Conservation (phyloP, 768 basidiomycete species). For the Tylopilus vinaceipallidus region DNA sequence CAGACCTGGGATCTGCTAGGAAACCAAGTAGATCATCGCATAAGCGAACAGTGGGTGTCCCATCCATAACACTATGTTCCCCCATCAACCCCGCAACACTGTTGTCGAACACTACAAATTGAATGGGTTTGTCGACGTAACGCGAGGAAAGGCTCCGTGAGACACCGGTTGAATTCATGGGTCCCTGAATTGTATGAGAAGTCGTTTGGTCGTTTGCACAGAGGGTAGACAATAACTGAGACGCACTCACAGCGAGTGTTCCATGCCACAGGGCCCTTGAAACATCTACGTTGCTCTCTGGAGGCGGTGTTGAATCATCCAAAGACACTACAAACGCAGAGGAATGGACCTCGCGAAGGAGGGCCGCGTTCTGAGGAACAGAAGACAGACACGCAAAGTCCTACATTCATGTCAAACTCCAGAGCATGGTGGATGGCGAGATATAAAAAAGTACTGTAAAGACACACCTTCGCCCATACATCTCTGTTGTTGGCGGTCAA, state of each 20-base stretch:
- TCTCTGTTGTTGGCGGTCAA: slow-evolving; percentile 81
- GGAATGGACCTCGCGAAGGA: slow-evolving; percentile 76
- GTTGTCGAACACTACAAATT: slow-evolving; percentile 86
- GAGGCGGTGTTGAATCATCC: slow-evolving; percentile 52
- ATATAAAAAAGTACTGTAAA: neutral
- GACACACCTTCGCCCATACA: slow-evolving; percentile 77
- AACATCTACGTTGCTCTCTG: slow-evolving; percentile 50
- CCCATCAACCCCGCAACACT: slow-evolving; percentile 84
- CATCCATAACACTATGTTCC: slow-evolving; percentile 91
- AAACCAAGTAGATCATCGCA: slow-evolving; percentile 67
- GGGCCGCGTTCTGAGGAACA: slow-evolving; percentile 57
- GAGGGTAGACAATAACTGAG: neutral
- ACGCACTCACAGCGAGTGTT: slow-evolving; percentile 42
- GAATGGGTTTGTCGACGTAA: slow-evolving; percentile 88
- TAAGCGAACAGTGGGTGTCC: slow-evolving; percentile 74
- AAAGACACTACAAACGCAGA: slow-evolving; percentile 84
- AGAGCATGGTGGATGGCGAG: neutral
- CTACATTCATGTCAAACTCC: slow-evolving; percentile 32
- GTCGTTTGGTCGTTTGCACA: neutral
- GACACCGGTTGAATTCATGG: slow-evolving; percentile 24
- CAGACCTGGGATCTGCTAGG: slow-evolving; percentile 60
- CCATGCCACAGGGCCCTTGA: slow-evolving; percentile 85
- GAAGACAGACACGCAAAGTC: slow-evolving; percentile 63
- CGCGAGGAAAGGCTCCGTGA: slow-evolving; percentile 62
- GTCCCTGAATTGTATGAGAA: slow-evolving; percentile 13